A percentile compares a stretch with the other conserved stretches of the same genome.
phyloP scores from a whole-genome alignment of 1,284 basidiomycete genomes.

The Gymnopus androsaceus region DNA sequence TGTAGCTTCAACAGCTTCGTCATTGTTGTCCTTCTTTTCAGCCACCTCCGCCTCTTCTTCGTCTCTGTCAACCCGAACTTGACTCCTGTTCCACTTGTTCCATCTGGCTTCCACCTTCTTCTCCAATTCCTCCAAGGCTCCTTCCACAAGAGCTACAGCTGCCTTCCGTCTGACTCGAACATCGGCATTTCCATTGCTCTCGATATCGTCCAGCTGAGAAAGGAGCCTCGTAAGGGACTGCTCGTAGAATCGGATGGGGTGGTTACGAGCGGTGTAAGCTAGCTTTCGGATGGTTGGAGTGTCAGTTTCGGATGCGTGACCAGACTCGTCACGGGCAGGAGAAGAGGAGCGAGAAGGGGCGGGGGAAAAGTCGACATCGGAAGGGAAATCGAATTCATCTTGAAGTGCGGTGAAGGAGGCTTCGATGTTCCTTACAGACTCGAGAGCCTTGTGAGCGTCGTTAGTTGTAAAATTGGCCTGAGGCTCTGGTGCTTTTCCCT shows the following conservation, averaged over 20 bases:
- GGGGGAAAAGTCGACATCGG: constrained; percentile 41
- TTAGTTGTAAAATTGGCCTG: constrained; percentile 17
- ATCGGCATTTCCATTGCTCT: constrained; percentile 54
- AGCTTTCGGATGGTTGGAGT: constrained; percentile 32
- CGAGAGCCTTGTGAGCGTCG: constrained; percentile 34
- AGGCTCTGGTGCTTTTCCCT: constrained; percentile 28
- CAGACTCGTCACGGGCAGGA: constrained; percentile 16
- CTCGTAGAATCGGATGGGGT: constrained; percentile 59
- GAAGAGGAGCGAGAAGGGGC: constrained; percentile 20
- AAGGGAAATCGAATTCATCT: constrained; percentile 43
- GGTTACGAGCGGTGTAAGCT: constrained; percentile 55
- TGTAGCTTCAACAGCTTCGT: not conserved
- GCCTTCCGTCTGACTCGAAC: constrained; percentile 53
- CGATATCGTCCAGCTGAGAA: constrained; percentile 54
- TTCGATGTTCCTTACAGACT: constrained; percentile 38
- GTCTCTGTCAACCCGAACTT: constrained; percentile 2
- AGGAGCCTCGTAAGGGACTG: constrained; percentile 56
- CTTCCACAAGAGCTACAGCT: constrained; percentile 53
- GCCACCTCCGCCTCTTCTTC: constrained; percentile 9
- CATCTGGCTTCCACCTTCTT: constrained; percentile 33
- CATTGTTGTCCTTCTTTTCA: not conserved
- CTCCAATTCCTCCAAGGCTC: constrained; percentile 55
- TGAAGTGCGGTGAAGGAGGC: constrained; percentile 37
- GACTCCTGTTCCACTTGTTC: constrained; percentile 7
- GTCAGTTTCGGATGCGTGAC: constrained; percentile 20